Evolutionary conservation across 768 basidiomycete species (phyloP).

Genomic region (Ramaria sp.): DNA sequence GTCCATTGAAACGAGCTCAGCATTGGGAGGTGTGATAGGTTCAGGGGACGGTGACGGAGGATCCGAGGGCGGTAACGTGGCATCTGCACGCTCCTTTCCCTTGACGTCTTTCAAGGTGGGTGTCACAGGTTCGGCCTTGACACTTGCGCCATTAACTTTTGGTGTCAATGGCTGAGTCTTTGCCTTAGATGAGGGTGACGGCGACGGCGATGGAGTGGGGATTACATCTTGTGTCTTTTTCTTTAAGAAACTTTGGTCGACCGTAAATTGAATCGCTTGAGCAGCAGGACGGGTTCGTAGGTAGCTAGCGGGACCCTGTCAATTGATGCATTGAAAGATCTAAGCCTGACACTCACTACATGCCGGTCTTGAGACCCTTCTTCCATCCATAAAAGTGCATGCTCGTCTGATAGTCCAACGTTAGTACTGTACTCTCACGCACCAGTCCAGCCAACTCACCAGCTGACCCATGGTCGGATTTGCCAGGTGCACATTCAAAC

Average conservation of each 20-base stretch:
- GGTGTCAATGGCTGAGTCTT: background rate
- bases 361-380: constrained; percentile 97
- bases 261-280: constrained; percentile 95
- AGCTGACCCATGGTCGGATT: constrained; percentile 85
- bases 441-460: constrained; percentile 12
- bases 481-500: constrained; percentile 86
- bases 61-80: background rate
- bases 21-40: background rate
- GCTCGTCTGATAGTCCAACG: constrained; percentile 37
- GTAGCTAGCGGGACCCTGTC: constrained; percentile 35
- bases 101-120: background rate
- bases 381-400: constrained; percentile 99
- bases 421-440: constrained; percentile 16
- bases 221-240: constrained; percentile 34
- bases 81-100: background rate
- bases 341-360: constrained; percentile 41
- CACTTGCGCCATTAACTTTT: background rate
- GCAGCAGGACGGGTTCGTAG: constrained; percentile 90
- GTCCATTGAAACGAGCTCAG: constrained; percentile 20
- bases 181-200: background rate
- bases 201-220: constrained; percentile 6
- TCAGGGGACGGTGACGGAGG: constrained; percentile 5
- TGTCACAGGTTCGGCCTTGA: constrained; percentile 5
- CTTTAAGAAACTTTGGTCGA: constrained; percentile 66
- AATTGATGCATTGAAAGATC: background rate